A percentile compares a stretch with the other conserved stretches of the same genome.
Evolutionary conservation across 1,139 yeast genomes (phyloP).

Genomic region (Sugiyamaella neomexicana): DNA sequence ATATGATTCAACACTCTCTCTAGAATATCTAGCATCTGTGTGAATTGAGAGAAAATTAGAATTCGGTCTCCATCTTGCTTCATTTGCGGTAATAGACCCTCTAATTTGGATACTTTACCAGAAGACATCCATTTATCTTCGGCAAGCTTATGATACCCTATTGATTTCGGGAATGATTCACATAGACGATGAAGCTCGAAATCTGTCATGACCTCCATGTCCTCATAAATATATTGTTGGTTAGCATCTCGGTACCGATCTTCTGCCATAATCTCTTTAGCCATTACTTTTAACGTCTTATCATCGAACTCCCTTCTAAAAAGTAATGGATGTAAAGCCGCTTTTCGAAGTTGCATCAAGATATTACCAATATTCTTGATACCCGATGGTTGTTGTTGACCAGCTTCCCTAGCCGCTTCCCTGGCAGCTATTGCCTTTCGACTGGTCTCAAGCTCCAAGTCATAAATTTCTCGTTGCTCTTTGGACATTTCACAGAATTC

Average conservation of each 20-base stretch:
- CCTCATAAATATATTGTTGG: constrained; percentile 73
- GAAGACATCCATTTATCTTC: constrained; percentile 65
- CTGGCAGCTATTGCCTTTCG: constrained; percentile 50
- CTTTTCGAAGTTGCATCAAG: constrained; percentile 91
- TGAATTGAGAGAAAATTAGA: constrained; percentile 83
- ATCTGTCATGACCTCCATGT: constrained; percentile 96
- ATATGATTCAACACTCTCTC: constrained; percentile 70
- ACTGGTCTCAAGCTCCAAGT: constrained; percentile 54
- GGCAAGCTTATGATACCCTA: constrained; percentile 53
- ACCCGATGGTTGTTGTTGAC: constrained; percentile 43
- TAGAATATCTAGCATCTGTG: constrained; percentile 85
- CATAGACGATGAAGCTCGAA: constrained; percentile 80
- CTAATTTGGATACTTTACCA: constrained; percentile 68
- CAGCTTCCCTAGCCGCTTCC: constrained; percentile 28
- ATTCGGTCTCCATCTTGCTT: constrained; percentile 70
- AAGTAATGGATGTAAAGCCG: constrained; percentile 94
- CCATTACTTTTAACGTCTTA: constrained; percentile 59
- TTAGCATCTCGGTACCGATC: constrained; percentile 79
- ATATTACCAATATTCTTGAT: constrained; percentile 57
- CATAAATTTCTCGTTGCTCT: constrained; percentile 61
- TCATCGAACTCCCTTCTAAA: constrained; percentile 70
- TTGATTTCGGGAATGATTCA: constrained; percentile 64
- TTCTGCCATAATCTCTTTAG: constrained; percentile 74
- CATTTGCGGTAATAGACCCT: constrained; percentile 58
- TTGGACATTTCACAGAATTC: constrained; percentile 63